Evolutionary conservation across 2,329 filamentous ascomycete genomes (phyloP), one percentile per base, ranked within the genome.

Genomic region (Pyrenophora graminea): DNA sequence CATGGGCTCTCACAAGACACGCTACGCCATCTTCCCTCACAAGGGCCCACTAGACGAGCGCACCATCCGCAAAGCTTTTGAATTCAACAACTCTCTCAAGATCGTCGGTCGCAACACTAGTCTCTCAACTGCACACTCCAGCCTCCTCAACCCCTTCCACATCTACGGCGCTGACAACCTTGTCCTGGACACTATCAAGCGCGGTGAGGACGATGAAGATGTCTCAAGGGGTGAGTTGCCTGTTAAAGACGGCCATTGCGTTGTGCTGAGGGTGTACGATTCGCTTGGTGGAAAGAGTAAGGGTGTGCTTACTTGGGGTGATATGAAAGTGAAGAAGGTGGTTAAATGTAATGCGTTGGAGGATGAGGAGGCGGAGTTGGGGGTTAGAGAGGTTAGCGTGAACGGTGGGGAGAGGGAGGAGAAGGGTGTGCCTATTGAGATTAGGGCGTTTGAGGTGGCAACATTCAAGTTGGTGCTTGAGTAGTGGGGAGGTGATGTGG

Each of bases 11-110:
- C 93, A 97, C 72, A 82, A 82, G 56, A 95, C 97, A 62, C 87
- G 89, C 55, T 97, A 93, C 83, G 92, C 90, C 18, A 91, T 97
- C 61, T 80, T 97, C 61, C 93, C 93, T 2, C 93, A 97, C 72
- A 71, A 81, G 19, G 92, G 91, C 2, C 74, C 80, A 1, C 80
- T 97, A 4, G 85, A 87, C 39, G 78, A 86, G 32, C 80, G 82
- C 15, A 96, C 91, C 1, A 84, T 97, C 38, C 86, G 87, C 51
- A 89, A 91, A 10, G 93, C 89, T 0, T 92, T 88, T 71, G 89
- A 93, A 61, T 95, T 97, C 80, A 97, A 97, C 75, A 90, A 88
- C 60, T 91, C 91, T 0, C 76, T 96, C 57, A 80, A 80, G 45
- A 70, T 87, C 9, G 75, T 85, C 40, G 66, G 67, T 0, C 63